Percentiles rank a stretch among this genome's conserved stretches.
Evolutionary conservation across 495 filamentous ascomycete species (phyloP).

Genomic region (Penicillium bialowiezense): DNA sequence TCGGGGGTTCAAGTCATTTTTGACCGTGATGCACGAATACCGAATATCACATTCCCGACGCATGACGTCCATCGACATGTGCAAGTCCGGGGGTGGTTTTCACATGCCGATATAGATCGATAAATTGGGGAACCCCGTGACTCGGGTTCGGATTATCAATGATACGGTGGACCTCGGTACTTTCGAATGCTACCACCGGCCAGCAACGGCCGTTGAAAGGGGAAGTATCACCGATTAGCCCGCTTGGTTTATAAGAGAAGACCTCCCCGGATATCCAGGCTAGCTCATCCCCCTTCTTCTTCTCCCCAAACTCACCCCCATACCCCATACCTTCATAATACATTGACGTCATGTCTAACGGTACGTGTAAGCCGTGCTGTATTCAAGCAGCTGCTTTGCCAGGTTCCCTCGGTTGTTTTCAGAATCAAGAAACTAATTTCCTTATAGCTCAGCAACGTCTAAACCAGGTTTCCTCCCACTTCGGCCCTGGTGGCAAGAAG

Average conservation of each 20-base stretch:
- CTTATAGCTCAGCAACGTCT: slow-evolving; percentile 58
- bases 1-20: no score
- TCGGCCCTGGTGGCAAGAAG: slow-evolving; percentile 42
- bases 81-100: not conserved
- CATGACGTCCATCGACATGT: not conserved
- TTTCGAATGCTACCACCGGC: slow-evolving; percentile 21
- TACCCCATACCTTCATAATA: slow-evolving; percentile 9
- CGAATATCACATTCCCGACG: not conserved
- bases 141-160: slow-evolving; percentile 33
- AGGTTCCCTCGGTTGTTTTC: no score
- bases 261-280: slow-evolving; percentile 9
- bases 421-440: not conserved
- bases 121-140: slow-evolving; percentile 29
- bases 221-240: slow-evolving; percentile 31
- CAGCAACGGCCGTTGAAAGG: slow-evolving; percentile 25
- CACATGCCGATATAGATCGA: slow-evolving; percentile 2
- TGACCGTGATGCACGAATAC: no score
- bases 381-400: not conserved
- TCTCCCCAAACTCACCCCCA: slow-evolving; percentile 3
- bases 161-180: slow-evolving; percentile 39
- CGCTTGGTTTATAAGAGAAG: slow-evolving; percentile 26
- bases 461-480: slow-evolving; percentile 60
- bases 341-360: slow-evolving; percentile 44
- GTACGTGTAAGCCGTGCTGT: slow-evolving; percentile 22
- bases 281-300: slow-evolving; percentile 9